A percentile compares a stretch with the other conserved stretches of the same genome.
phyloP scores from a whole-genome alignment of 805 yeast species.

The Candida broadrunensis region DNA sequence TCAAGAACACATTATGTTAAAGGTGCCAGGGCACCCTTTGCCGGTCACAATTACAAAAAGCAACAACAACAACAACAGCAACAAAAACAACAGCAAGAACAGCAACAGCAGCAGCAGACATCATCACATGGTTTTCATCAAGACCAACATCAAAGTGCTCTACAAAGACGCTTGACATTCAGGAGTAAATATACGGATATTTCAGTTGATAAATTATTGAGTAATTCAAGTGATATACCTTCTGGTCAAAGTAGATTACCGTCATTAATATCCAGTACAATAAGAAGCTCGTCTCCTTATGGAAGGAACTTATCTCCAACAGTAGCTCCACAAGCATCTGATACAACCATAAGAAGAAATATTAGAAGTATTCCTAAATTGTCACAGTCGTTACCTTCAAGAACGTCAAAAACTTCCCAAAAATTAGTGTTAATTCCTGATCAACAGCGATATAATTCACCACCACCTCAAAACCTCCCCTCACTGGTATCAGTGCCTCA shows the following conservation, averaged over 20 bases:
- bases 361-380: constrained; percentile 51
- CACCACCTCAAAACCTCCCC: constrained; percentile 7
- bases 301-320: constrained; percentile 15
- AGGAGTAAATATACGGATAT: constrained; percentile 64
- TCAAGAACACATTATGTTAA: constrained; percentile 55
- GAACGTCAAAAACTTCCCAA: constrained; percentile 85
- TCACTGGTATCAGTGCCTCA: not conserved
- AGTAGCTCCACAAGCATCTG: constrained; percentile 4
- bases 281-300: constrained; percentile 6
- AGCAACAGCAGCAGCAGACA: constrained; percentile 4
- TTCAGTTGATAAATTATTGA: constrained; percentile 74
- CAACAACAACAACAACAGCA: constrained; percentile 29
- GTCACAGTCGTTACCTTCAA: constrained; percentile 55
- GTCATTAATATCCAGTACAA: constrained; percentile 16
- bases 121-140: constrained; percentile 7
- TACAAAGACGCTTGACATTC: constrained; percentile 26
- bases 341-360: constrained; percentile 12
- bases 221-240: constrained; percentile 83
- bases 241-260: constrained; percentile 62
- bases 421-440: constrained; percentile 85
- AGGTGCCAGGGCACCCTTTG: constrained; percentile 73
- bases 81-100: constrained; percentile 16
- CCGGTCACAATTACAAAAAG: constrained; percentile 53
- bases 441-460: constrained; percentile 21
- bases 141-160: constrained; percentile 17